Evolutionary conservation across 331 rosid genomes (phyloP).

Genomic region (Pyrus hybrid): DNA sequence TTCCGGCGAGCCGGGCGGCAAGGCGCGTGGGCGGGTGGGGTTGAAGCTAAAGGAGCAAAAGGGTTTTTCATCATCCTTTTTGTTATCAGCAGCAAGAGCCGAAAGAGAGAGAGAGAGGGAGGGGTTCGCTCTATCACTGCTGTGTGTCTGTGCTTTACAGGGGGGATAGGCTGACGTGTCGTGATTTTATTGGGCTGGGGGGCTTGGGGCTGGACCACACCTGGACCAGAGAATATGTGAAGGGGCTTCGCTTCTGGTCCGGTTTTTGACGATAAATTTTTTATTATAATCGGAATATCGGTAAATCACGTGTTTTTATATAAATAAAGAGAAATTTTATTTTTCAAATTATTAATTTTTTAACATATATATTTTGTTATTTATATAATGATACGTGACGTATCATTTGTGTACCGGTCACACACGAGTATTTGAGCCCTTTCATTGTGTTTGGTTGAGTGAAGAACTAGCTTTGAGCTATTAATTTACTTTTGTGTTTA

Average conservation of each 20-base stretch:
- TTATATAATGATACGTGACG: too few species aligned
- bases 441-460: neutral
- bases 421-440: neutral
- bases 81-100: neutral
- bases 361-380: too few species aligned
- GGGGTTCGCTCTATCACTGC: neutral
- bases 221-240: too few species aligned
- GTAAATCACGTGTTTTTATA: too few species aligned
- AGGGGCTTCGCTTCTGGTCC: too few species aligned
- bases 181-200: conserved; percentile 5
- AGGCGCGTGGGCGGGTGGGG: conserved; percentile 10
- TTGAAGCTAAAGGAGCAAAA: neutral
- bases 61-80: conserved; percentile 2
- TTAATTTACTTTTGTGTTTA: neutral
- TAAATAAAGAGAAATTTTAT: neutral
- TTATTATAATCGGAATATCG: too few species aligned
- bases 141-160: conserved; percentile 30
- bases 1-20: conserved; percentile 26
- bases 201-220: neutral
- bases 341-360: neutral
- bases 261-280: neutral
- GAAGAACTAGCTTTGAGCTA: neutral
- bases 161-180: conserved; percentile 24
- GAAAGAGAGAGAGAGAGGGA: too few species aligned
- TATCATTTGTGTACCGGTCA: too few species aligned